phyloP scores from a whole-genome alignment of 257 asterid genomes.

The Nicotiana benthamiana region DNA sequence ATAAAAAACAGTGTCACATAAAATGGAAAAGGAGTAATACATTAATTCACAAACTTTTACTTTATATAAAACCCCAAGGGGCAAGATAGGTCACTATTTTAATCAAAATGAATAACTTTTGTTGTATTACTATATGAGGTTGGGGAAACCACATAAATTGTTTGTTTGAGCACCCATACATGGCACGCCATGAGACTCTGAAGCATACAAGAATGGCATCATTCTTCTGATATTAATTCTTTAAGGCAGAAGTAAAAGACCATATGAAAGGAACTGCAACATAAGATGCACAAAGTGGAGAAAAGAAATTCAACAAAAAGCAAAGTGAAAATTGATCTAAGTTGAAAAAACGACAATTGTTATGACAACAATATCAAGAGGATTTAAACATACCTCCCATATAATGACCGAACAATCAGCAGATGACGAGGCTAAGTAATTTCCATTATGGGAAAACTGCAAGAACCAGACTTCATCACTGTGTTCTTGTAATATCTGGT shows the following conservation, averaged over 20 bases:
- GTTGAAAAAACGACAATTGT: neutral
- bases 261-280: neutral
- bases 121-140: neutral
- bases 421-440: constrained; percentile 77
- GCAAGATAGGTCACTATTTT: neutral
- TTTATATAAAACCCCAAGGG: neutral
- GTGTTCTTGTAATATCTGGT: constrained; percentile 60
- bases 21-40: too few species aligned
- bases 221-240: neutral
- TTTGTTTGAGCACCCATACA: neutral
- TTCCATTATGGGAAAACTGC: constrained; percentile 78
- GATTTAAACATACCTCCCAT: constrained; percentile 58
- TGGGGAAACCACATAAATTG: neutral
- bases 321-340: neutral
- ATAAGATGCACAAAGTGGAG: neutral
- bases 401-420: constrained; percentile 50
- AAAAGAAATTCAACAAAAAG: neutral
- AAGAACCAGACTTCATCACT: constrained; percentile 69
- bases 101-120: neutral
- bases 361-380: neutral
- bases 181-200: neutral
- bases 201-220: neutral
- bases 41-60: neutral
- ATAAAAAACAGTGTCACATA: neutral
- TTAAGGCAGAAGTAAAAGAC: neutral